Percentiles rank a stretch among this genome's conserved stretches.
phyloP scores from a whole-genome alignment of 176 grass and related monocot genomes.

The Avena sativa region DNA sequence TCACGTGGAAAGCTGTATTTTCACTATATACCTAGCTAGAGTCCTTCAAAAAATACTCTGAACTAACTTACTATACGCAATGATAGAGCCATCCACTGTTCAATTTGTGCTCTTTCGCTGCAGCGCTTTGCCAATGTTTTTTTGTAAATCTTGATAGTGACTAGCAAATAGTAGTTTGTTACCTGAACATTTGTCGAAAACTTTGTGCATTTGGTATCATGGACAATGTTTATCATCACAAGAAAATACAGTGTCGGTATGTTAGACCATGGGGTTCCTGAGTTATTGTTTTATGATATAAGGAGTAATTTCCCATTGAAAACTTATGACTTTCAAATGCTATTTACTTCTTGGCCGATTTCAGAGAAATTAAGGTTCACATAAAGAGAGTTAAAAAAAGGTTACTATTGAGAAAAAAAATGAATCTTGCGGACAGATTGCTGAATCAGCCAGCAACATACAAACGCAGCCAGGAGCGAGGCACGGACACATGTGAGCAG shows the following conservation, averaged over 20 bases:
- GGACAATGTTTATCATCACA: no score
- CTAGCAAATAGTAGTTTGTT: neutral
- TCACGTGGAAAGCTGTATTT: no score
- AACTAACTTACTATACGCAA: no score
- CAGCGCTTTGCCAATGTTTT: neutral
- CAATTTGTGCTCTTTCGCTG: no score
- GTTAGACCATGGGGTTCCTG: neutral
- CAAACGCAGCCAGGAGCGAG: constrained; percentile 54
- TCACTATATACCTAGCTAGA: no score
- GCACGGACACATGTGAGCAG: no score
- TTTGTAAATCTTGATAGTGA: neutral
- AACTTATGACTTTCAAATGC: neutral
- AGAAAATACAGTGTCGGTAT: neutral
- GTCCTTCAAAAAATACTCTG: no score
- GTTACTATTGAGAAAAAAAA: constrained; percentile 56
- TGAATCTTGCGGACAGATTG: constrained; percentile 71
- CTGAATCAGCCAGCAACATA: constrained; percentile 72
- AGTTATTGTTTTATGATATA: neutral
- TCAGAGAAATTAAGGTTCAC: constrained; percentile 71
- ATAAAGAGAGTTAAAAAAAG: constrained; percentile 29
- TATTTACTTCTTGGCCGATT: constrained; percentile 7
- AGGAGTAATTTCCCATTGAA: neutral
- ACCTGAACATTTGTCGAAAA: constrained; percentile 15
- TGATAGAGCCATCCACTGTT: no score
- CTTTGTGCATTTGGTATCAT: neutral